Evolutionary conservation across 139 green algal species (phyloP).

Genomic region (Mychonastes homosphaera): DNA sequence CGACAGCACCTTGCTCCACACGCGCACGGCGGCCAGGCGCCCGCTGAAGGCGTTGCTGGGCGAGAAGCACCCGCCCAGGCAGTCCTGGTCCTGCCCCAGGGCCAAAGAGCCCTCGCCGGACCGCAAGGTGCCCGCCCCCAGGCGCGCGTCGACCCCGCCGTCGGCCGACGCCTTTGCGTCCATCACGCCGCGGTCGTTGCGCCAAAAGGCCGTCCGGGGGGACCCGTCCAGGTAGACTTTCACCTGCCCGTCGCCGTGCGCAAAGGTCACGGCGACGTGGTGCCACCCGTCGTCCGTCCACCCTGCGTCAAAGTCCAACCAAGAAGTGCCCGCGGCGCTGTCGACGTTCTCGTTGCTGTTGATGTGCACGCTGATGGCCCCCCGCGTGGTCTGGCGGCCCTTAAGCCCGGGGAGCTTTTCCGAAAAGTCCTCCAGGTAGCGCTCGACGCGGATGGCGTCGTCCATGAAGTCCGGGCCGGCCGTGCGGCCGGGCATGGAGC

Average conservation of each 20-base stretch:
- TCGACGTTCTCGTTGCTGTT: conserved; percentile 63
- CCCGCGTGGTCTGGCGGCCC: conserved; percentile 21
- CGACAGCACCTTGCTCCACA: conserved; percentile 55
- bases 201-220: conserved; percentile 48
- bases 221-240: conserved; percentile 63
- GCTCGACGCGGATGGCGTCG: conserved; percentile 71
- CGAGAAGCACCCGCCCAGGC: conserved; percentile 71
- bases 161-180: conserved; percentile 24
- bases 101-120: conserved; percentile 47
- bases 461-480: conserved; percentile 53
- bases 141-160: conserved; percentile 46
- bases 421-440: conserved; percentile 30
- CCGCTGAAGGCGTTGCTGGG: conserved; percentile 48
- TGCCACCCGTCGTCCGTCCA: conserved; percentile 73
- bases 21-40: conserved; percentile 50
- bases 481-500: conserved; percentile 2
- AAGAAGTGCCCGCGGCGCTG: conserved; percentile 47
- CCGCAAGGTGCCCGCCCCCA: conserved; percentile 37
- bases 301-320: conserved; percentile 62
- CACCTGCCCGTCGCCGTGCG: conserved; percentile 38
- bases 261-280: conserved; percentile 71
- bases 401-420: not conserved
- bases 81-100: conserved; percentile 74
- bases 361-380: conserved; percentile 67
- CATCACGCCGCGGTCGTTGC: conserved; percentile 17